Base-by-base conservation (phyloP, 2,329 filamentous ascomycete genomes). In the Xylariales sp. region DNA sequence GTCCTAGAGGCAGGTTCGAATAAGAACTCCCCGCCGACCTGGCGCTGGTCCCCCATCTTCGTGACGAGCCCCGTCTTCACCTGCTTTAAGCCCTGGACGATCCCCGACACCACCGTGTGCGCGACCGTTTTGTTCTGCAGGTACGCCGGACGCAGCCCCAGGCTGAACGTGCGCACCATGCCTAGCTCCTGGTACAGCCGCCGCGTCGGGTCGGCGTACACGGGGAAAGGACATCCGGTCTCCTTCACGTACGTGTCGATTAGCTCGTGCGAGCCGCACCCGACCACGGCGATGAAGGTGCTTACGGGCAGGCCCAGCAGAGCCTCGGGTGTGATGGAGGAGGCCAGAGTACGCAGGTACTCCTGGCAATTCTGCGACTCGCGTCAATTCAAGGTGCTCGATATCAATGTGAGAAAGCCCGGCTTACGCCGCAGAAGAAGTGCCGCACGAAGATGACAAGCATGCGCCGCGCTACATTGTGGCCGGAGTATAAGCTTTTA, bases 21-120 rank as follows among this genome's bases (percentile, higher is more conserved):
- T n/a, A 94, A 77, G 69, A 94, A 93, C 80, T 94, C 92, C 10
- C 92, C 92, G 30, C 92, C 91, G 2, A 92, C 89, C 80, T 93
- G 90, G 60, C 85, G 83, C 75, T 86, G 83, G 75, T 92, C 86
- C 3, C 92, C 91, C 23, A 86, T 87, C 77, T 89, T 89, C 67
- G 87, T 81, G 5, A 85, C 87, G 56, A 91, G 80, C 0, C 89
- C 89, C 7, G 77, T 81, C 16, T 84, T 84, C 1, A 90, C 79
- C 67, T 89, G 82, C 72, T 82, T 86, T 39, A 94, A 76, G 0
- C 83, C 87, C 78, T 93, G 90, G 5, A 84, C 76, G 60, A 91
- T 83, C 60, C 86, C 86, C 14, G 81, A 80, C 3, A 85, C 66
- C 2, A 87, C 81, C 1, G 81, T 83, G 65, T 83, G 83, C 5